Percentiles rank a stretch among this genome's conserved stretches.
These are phyloP conservation scores for Gypsophila paniculata DNA, from an alignment of 179 eudicot genomes.

Conservation along the genomic window DNA sequence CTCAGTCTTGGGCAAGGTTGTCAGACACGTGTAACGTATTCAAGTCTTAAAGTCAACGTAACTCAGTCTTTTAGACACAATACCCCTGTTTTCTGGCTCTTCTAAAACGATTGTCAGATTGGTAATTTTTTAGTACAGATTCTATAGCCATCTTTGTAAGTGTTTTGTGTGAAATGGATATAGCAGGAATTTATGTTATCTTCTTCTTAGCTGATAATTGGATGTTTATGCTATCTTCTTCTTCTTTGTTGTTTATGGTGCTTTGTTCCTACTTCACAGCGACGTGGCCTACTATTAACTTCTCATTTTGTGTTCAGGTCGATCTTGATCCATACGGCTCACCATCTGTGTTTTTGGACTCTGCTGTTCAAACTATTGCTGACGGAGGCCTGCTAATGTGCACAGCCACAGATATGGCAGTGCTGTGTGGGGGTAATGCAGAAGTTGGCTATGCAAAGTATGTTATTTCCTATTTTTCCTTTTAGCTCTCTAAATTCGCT, in stretches of 20 bases:
- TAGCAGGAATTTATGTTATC: too few relatives aligned
- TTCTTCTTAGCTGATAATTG: too few relatives aligned
- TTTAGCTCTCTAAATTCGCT: background rate
- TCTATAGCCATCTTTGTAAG: background rate
- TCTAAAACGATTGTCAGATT: background rate
- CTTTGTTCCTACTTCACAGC: background rate
- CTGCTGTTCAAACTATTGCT: conserved; percentile 81
- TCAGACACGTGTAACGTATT: too few relatives aligned
- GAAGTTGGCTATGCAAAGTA: conserved; percentile 99
- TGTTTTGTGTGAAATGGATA: too few relatives aligned
- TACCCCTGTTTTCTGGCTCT: background rate
- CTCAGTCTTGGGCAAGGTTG: too few relatives aligned
- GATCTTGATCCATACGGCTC: conserved; percentile 99
- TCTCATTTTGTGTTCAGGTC: conserved; percentile 47
- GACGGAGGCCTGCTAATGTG: conserved; percentile 97
- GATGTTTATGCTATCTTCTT: too few relatives aligned
- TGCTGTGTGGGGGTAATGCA: conserved; percentile 89
- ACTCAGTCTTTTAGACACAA: too few relatives aligned
- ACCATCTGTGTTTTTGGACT: conserved; percentile 89
- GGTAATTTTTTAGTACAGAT: background rate
- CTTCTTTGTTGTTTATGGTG: background rate
- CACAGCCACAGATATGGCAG: conserved; percentile 98
- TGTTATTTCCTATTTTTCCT: conserved; percentile 22
- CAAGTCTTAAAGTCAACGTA: too few relatives aligned
- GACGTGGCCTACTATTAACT: background rate